Base-by-base conservation (phyloP, 257 asterid genomes). In the Nicotiana knightiana region DNA sequence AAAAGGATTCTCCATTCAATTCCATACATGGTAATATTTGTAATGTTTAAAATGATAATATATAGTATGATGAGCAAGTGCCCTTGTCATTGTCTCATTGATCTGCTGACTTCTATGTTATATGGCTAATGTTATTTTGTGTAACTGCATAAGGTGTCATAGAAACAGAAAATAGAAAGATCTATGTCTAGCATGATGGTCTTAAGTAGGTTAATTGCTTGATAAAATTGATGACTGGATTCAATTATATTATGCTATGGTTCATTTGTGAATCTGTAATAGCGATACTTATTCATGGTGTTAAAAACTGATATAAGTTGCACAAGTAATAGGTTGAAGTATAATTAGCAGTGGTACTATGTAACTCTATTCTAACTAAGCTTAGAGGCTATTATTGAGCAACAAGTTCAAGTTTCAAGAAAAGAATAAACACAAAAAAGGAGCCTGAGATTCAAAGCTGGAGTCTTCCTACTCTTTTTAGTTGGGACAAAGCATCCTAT, bases 71-170 rank as follows among this genome's bases (percentile, higher is more conserved):
- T 55, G 17, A 51, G 57, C 17, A 51, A 51, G 57, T 54, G 17
- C 17, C 6, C 2, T 11, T 53, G n/a, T 84, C 67, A 16, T 54
- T 12, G 16, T 53, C 8, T 84, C 67, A 16, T 54, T 12, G 16
- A 54, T 54, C 16, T 54, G n/a, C 59, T 54, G 59, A 4, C 6
- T 54, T 12, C 7, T 54, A 54, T 7, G 16, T 54, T 54, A 54
- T 17, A 15, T 54, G 59, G n/a, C 59, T 15, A 54, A 54, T 54
- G 18, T 54, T 67, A 81, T 85, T 43, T 65, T 80, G 58, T 80
- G 76, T 3, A 81, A 64, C 64, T 83, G 21, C 59, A 54, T 54
- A 54, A 4, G 59, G 2, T 54, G n/a, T 54, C 59, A 15, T 15
- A 54, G 48, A 43, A 15, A 54, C 4, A 54, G 18, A 4, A 13